Base-by-base conservation (phyloP, 257 asterid species). In the Schizonepeta tenuifolia region DNA sequence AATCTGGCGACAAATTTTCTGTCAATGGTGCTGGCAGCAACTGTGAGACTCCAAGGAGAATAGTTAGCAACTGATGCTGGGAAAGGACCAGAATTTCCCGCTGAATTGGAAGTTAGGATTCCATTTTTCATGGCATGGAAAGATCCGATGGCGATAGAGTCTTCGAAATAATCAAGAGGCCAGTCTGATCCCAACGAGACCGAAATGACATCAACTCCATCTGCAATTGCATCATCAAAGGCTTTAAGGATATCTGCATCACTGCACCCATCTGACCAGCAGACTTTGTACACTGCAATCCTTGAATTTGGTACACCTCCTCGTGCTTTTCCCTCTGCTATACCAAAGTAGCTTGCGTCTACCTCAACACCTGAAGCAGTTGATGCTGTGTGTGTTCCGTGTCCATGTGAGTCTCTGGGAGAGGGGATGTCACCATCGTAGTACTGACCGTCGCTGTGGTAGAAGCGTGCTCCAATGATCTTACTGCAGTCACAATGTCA, bases 221-320 rank as follows among this genome's bases (percentile, higher is more conserved):
- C 96, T 0, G 91, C 91, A 6, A 89, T 89, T 28, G 91, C 93
- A 75, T 88, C 93, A 58, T 89, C 93, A 21, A 89, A 89, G 47
- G 90, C 96, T 70, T 85, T 85, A 15, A 89, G 85, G 58, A 87
- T 83, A 67, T 87, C 88, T 0, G 95, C 85, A n/a, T 64, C 65
- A 46, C 73, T 66, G 49, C 86, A 83, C 1, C 87, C 90, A 17
- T 22, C 56, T 3, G 75, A 24, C 91, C 90, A 88, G 50, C 95
- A 84, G 10, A 82, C 86, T 71, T 88, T 85, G 83, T 88, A 85
- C 11, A 79, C 75, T 1, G 89, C 90, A 14, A 85, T 77, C 17
- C 90, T 84, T 14, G 95, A 81, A 15, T 53, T 71, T 1, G 88
- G 88, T 14, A 81, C 81, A 0, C 91, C 95, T 61, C 95, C 93